A percentile compares a stretch with the other conserved stretches of the same genome.
Evolutionary conservation across 306 rosid genomes (phyloP).

Genomic region (Neltuma alba): DNA sequence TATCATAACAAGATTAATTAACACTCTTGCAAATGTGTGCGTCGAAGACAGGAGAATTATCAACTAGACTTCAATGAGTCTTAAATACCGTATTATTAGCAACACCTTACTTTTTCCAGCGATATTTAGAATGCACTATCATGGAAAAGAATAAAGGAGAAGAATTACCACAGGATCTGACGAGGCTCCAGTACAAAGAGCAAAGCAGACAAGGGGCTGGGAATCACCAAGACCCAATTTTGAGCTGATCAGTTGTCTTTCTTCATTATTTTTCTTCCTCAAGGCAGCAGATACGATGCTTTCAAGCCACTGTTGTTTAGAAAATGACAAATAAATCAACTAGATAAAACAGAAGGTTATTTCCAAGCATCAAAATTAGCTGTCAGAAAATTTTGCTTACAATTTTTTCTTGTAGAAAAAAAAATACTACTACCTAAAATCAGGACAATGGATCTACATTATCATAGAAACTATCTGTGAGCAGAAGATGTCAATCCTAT

Average conservation of each 20-base stretch:
- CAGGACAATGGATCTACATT: not conserved
- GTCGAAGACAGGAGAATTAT: slow-evolving; percentile 8
- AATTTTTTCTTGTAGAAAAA: not conserved
- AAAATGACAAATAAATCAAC: slow-evolving; percentile 31
- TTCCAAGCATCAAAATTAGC: not conserved
- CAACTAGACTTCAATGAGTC: not conserved
- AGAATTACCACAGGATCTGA: slow-evolving; percentile 86
- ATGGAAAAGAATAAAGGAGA: slow-evolving; percentile 4
- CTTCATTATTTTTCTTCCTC: slow-evolving; percentile 82
- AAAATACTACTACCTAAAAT: not conserved
- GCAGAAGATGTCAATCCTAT: slow-evolving; percentile 25
- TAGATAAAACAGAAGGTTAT: slow-evolving; percentile 14
- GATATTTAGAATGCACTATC: not conserved
- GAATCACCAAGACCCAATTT: slow-evolving; percentile 64
- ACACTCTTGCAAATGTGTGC: slow-evolving; percentile 1
- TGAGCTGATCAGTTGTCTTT: slow-evolving; percentile 65
- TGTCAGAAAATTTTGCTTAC: not conserved
- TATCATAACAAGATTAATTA: slow-evolving; percentile 31
- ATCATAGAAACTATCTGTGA: slow-evolving; percentile 12
- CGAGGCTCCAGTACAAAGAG: slow-evolving; percentile 81
- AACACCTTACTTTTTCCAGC: not conserved
- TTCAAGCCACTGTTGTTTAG: slow-evolving; percentile 83
- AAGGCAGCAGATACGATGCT: slow-evolving; percentile 77
- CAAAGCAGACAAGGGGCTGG: slow-evolving; percentile 78
- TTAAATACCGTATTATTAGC: not conserved